phyloP scores from a whole-genome alignment of 306 rosid genomes.

The Rubus parviflorus region DNA sequence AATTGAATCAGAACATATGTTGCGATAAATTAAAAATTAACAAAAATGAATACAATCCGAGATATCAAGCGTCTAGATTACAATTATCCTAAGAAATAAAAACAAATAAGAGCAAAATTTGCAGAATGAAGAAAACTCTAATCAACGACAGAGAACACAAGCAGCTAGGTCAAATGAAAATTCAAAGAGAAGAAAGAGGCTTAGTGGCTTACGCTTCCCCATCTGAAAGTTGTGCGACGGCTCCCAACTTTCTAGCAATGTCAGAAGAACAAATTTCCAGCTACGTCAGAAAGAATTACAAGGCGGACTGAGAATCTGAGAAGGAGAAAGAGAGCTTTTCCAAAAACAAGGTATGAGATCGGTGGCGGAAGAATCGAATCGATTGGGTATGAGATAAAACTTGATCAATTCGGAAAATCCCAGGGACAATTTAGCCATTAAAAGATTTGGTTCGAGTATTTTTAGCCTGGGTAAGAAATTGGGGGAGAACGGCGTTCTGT shows the following conservation, averaged over 20 bases:
- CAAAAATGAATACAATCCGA: neutral
- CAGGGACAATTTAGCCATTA: conserved; percentile 63
- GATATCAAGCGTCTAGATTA: neutral
- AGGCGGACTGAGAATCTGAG: conserved; percentile 42
- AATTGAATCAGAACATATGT: neutral
- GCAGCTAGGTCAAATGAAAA: neutral
- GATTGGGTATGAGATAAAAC: conserved; percentile 33
- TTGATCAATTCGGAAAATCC: conserved; percentile 28
- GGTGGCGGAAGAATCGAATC: conserved; percentile 32
- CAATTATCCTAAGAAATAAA: neutral
- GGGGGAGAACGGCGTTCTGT: neutral
- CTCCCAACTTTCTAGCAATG: conserved; percentile 13
- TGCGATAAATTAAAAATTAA: neutral
- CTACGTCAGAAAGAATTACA: conserved; percentile 41
- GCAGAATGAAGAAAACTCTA: neutral
- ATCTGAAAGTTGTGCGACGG: conserved; percentile 36
- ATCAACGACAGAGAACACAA: neutral
- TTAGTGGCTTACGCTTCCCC: conserved; percentile 80
- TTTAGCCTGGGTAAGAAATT: neutral
- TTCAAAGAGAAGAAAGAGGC: neutral
- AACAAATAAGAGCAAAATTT: neutral
- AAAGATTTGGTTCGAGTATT: conserved; percentile 12
- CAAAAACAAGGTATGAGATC: conserved; percentile 26
- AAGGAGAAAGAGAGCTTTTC: conserved; percentile 25
- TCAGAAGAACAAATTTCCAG: conserved; percentile 17